These are phyloP conservation scores for Ophiocordyceps camponoti-rufipedis DNA, from an alignment of 2,329 filamentous ascomycete species.

Conservation along the genomic window DNA sequence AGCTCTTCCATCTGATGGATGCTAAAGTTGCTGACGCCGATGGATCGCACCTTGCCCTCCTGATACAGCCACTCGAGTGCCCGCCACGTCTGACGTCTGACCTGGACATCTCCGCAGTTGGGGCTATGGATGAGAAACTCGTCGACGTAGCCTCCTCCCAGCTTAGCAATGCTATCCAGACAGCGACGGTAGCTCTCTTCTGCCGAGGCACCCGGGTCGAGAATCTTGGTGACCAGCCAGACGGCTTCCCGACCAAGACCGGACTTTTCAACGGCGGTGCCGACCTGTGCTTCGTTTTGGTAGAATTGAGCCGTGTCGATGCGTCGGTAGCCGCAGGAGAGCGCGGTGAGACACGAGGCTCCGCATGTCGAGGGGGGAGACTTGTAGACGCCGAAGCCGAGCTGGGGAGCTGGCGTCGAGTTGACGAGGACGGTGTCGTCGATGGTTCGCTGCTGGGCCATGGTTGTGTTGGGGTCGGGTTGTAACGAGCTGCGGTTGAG, in stretches of 20 bases:
- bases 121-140: slow-evolving; percentile 53
- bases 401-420: slow-evolving; percentile 31
- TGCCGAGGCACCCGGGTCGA: slow-evolving; percentile 20
- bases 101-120: slow-evolving; percentile 30
- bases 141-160: slow-evolving; percentile 48
- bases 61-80: slow-evolving; percentile 42
- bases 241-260: slow-evolving; percentile 37
- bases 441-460: neutral
- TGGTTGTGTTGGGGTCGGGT: neutral
- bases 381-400: slow-evolving; percentile 55
- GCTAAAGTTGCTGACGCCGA: slow-evolving; percentile 58
- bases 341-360: slow-evolving; percentile 34
- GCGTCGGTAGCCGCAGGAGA: slow-evolving; percentile 37
- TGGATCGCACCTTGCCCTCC: slow-evolving; percentile 41
- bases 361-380: slow-evolving; percentile 34
- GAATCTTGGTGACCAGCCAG: slow-evolving; percentile 55
- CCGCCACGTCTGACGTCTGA: slow-evolving; percentile 41
- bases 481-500: too few species aligned
- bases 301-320: slow-evolving; percentile 47
- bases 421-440: slow-evolving; percentile 8
- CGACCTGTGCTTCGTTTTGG: slow-evolving; percentile 48
- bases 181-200: slow-evolving; percentile 41
- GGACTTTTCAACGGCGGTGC: slow-evolving; percentile 39
- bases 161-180: slow-evolving; percentile 43
- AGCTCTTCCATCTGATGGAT: slow-evolving; percentile 50